Conservation (phyloP, 2,329 filamentous ascomycete genomes). For the Alternaria atra region DNA sequence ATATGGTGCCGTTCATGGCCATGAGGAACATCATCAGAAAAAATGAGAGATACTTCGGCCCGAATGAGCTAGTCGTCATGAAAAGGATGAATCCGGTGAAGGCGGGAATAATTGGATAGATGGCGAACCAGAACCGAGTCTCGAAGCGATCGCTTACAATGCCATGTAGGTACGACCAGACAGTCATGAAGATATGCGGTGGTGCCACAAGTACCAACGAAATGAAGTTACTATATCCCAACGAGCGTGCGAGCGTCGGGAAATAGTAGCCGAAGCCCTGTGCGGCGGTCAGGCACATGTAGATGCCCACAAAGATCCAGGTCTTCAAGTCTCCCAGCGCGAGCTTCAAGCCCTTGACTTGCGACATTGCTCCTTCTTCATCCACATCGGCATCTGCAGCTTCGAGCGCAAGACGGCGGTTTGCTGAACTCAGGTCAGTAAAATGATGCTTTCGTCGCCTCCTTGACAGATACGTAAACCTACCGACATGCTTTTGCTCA, state of each 20-base stretch:
- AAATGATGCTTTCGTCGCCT: no score
- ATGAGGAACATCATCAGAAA: slow-evolving; percentile 58
- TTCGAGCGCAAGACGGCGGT: not conserved
- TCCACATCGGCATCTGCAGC: not conserved
- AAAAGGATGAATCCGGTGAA: no score
- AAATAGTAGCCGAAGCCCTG: not conserved
- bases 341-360: no score
- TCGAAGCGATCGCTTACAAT: no score
- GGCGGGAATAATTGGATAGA: no score
- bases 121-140: no score
- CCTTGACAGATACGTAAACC: no score
- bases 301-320: not conserved
- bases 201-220: not conserved
- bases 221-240: not conserved
- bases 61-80: no score
- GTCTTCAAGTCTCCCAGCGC: no score
- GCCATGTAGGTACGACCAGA: not conserved
- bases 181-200: not conserved
- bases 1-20: slow-evolving; percentile 65
- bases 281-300: not conserved
- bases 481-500: not conserved
- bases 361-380: no score
- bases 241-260: not conserved
- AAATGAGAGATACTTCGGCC: no score
- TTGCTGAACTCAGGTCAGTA: no score